phyloP scores from a whole-genome alignment of 2,329 filamentous ascomycete species.

The Colletotrichum musicola region DNA sequence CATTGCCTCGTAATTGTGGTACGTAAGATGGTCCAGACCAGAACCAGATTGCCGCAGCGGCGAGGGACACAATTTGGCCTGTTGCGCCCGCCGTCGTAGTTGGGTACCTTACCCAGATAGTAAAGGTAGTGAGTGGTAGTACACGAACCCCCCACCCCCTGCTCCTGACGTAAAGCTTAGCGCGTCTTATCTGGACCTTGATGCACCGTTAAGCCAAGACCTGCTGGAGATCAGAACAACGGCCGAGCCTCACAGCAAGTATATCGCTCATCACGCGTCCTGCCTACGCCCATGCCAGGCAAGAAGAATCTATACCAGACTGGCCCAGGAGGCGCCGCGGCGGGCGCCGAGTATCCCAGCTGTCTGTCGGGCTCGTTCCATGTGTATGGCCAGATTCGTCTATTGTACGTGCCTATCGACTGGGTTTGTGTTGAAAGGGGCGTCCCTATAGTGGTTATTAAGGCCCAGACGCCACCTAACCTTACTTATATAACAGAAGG shows the following conservation, averaged over 20 bases:
- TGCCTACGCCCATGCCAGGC: neutral
- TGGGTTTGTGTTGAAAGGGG: too few relatives aligned
- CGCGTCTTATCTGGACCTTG: constrained; percentile 10
- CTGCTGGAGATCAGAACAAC: constrained; percentile 23
- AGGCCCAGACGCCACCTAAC: too few relatives aligned
- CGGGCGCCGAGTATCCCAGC: neutral
- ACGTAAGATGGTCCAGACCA: neutral
- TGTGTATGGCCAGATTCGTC: too few relatives aligned
- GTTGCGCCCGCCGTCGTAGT: neutral
- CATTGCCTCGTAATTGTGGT: too few relatives aligned
- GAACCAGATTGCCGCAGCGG: neutral
- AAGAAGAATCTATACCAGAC: too few relatives aligned
- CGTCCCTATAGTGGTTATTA: too few relatives aligned
- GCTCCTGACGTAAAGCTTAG: constrained; percentile 22
- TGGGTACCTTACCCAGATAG: too few relatives aligned
- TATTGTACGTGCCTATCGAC: too few relatives aligned
- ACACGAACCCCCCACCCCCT: neutral
- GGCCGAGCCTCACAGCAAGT: constrained; percentile 14
- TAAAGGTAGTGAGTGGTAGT: neutral
- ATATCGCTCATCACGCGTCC: constrained; percentile 28
- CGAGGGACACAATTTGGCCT: constrained; percentile 1
- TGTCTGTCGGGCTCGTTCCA: too few relatives aligned
- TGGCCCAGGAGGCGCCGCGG: too few relatives aligned
- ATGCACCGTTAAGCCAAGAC: constrained; percentile 31
- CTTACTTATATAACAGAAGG: too few relatives aligned